Percentiles rank a stretch among this genome's conserved stretches.
Conservation (phyloP, 768 basidiomycete species). For the Lentinula boryana region DNA sequence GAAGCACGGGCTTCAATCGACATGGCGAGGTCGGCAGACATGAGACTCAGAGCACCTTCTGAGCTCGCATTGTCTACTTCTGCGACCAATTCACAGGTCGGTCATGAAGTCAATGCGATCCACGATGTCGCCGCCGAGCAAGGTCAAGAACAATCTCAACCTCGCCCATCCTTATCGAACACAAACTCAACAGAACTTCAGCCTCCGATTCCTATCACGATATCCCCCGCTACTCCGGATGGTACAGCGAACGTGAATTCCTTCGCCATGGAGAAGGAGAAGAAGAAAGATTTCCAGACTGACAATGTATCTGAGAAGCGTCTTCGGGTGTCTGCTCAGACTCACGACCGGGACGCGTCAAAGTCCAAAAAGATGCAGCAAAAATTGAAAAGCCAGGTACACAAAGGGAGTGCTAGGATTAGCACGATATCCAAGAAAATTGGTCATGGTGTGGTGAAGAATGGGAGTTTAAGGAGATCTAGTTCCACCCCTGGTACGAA, state of each 20-base stretch:
- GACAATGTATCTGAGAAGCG: constrained; percentile 32
- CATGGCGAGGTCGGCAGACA: constrained; percentile 17
- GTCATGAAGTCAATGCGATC: constrained; percentile 1
- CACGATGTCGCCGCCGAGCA: not conserved
- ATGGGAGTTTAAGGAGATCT: constrained; percentile 50
- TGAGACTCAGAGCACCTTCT: constrained; percentile 23
- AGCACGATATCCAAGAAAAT: constrained; percentile 75
- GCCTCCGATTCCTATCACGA: constrained; percentile 44
- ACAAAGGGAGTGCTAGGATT: constrained; percentile 68
- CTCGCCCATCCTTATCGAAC: constrained; percentile 1
- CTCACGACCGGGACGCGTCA: constrained; percentile 38
- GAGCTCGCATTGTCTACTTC: constrained; percentile 17
- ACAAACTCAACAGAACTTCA: constrained; percentile 6
- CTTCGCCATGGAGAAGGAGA: constrained; percentile 11
- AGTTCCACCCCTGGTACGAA: constrained; percentile 65
- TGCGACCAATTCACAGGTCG: constrained; percentile 7
- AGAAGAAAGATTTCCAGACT: constrained; percentile 5
- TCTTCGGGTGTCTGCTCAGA: constrained; percentile 9
- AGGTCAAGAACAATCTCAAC: not conserved
- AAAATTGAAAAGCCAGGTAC: constrained; percentile 68
- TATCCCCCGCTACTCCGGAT: constrained; percentile 59
- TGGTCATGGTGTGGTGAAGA: constrained; percentile 59
- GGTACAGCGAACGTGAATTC: constrained; percentile 12
- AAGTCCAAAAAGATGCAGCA: constrained; percentile 71
- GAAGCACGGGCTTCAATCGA: constrained; percentile 1